phyloP scores from a whole-genome alignment of 306 rosid genomes.

The Cicer judaicum region DNA sequence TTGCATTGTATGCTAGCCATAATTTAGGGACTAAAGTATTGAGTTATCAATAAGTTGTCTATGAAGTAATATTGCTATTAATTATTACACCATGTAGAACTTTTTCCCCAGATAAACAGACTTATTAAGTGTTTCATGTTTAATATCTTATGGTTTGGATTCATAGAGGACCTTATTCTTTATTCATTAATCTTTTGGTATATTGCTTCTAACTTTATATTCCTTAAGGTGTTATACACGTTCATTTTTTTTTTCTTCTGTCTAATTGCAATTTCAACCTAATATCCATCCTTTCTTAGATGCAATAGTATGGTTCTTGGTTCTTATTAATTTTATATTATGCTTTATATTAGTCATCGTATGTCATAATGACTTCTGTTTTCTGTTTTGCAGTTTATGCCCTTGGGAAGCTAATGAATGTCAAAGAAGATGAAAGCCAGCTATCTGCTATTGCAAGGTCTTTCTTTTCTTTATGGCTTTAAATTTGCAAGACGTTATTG shows the following conservation, averaged over 20 bases:
- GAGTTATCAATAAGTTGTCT: not conserved
- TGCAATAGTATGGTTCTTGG: slow-evolving; percentile 30
- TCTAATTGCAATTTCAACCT: slow-evolving; percentile 25
- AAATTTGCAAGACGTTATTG: slow-evolving; percentile 37
- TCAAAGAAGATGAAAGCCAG: slow-evolving; percentile 88
- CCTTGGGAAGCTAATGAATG: slow-evolving; percentile 90
- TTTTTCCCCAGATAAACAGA: slow-evolving; percentile 1
- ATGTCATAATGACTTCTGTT: slow-evolving; percentile 15
- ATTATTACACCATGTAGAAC: not conserved
- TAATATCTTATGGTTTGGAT: slow-evolving; percentile 2
- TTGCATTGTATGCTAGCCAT: not conserved
- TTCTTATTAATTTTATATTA: slow-evolving; percentile 22
- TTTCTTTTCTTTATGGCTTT: slow-evolving; percentile 31
- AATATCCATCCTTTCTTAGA: slow-evolving; percentile 29
- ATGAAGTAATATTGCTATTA: slow-evolving; percentile 1
- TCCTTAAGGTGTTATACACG: slow-evolving; percentile 3
- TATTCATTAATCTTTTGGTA: slow-evolving; percentile 10
- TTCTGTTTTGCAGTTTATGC: slow-evolving; percentile 73
- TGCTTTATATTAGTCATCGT: slow-evolving; percentile 34
- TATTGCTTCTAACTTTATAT: slow-evolving; percentile 15
- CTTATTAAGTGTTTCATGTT: slow-evolving; percentile 16
- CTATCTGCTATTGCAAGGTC: slow-evolving; percentile 96
- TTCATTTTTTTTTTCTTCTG: slow-evolving; percentile 17
- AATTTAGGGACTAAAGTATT: slow-evolving; percentile 4
- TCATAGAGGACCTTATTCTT: slow-evolving; percentile 32